These are phyloP conservation scores for Angomonas ambiguus DNA, from an alignment of 208 protist species.

Conservation along the genomic window DNA sequence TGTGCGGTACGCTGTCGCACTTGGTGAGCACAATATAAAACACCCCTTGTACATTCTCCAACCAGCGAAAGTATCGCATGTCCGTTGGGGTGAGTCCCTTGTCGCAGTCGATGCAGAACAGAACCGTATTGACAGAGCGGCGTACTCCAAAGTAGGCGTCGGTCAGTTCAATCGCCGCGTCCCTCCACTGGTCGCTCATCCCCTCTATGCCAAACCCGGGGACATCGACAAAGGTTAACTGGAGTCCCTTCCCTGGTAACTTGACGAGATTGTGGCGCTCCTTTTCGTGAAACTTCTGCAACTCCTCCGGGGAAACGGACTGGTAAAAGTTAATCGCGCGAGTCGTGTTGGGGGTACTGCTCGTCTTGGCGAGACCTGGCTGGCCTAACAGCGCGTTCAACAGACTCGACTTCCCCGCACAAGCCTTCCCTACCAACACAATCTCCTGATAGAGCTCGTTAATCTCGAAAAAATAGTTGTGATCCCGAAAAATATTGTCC, in stretches of 20 bases:
- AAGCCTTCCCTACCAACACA: conserved; percentile 76
- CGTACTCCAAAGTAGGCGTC: conserved; percentile 89
- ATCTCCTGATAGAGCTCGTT: conserved; percentile 90
- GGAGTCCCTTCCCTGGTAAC: conserved; percentile 75
- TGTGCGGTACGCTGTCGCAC: conserved; percentile 86
- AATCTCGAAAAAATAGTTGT: conserved; percentile 90
- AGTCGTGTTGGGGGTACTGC: conserved; percentile 85
- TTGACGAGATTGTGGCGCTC: conserved; percentile 81
- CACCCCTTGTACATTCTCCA: conserved; percentile 87
- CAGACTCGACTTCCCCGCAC: conserved; percentile 85
- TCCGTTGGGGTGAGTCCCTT: conserved; percentile 82
- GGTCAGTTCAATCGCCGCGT: conserved; percentile 80
- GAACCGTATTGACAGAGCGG: conserved; percentile 87
- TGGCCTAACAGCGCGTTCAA: conserved; percentile 83
- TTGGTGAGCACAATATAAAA: conserved; percentile 89
- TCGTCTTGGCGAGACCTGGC: conserved; percentile 63
- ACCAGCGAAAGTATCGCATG: conserved; percentile 84
- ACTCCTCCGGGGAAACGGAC: conserved; percentile 69
- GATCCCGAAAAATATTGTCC: conserved; percentile 67
- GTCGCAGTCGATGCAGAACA: conserved; percentile 89
- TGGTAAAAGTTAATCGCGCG: conserved; percentile 87
- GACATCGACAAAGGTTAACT: conserved; percentile 90
- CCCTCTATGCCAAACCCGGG: conserved; percentile 89
- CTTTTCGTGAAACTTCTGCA: conserved; percentile 61
- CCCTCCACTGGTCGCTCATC: conserved; percentile 86